Evolutionary conservation across 2,329 filamentous ascomycete genomes (phyloP).

Genomic region (Fusarium sacchari): DNA sequence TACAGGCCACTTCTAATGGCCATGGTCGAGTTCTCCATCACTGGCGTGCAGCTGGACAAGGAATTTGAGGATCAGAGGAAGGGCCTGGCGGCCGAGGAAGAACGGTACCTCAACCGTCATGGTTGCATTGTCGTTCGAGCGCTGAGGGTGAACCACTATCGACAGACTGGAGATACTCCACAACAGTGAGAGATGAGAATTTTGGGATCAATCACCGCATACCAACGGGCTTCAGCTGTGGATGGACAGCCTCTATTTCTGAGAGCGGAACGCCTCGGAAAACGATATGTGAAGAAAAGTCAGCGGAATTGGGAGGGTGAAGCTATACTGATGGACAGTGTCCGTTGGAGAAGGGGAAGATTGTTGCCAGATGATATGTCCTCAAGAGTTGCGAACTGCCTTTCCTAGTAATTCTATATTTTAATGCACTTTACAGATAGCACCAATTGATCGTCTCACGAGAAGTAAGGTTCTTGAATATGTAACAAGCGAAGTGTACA

Average conservation of each 20-base stretch:
- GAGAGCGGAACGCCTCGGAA: accelerated
- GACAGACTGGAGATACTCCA: background rate
- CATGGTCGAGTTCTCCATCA: background rate
- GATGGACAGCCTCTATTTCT: accelerated
- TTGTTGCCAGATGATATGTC: background rate
- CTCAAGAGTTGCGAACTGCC: background rate
- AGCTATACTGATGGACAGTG: background rate
- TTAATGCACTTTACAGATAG: background rate
- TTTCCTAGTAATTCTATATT: background rate
- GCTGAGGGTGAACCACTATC: background rate
- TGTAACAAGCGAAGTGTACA: accelerated
- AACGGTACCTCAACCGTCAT: accelerated
- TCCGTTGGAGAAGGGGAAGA: background rate
- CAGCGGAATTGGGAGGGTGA: accelerated
- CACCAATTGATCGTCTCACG: background rate
- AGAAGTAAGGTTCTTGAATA: background rate
- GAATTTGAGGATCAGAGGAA: background rate
- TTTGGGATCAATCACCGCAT: background rate
- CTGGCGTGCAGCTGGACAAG: background rate
- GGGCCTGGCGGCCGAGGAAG: background rate
- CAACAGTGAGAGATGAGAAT: background rate
- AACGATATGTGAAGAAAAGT: accelerated
- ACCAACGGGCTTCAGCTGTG: background rate
- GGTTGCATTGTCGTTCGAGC: background rate
- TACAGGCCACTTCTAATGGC: background rate